Conservation (phyloP, 2,329 filamentous ascomycete genomes). For the Curvularia sp. region DNA sequence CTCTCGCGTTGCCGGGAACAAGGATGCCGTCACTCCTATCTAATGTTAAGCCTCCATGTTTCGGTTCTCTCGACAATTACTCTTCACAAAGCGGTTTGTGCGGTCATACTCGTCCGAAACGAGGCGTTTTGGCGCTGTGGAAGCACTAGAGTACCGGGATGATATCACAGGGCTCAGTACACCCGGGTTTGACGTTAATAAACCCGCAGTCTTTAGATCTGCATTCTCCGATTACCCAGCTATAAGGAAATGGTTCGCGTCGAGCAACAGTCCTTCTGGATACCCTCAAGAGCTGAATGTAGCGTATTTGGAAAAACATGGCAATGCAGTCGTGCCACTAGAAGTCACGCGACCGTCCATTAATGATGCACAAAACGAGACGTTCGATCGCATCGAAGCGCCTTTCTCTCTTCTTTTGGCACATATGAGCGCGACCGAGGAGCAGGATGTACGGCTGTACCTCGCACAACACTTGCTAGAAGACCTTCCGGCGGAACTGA, state of each 20-base stretch:
- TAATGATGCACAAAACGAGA: conserved; percentile 38
- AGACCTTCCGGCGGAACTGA: conserved; percentile 70
- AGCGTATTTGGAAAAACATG: conserved; percentile 50
- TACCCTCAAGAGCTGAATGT: conserved; percentile 31
- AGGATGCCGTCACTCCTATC: conserved; percentile 3
- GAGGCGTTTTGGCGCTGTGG: not conserved
- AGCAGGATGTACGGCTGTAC: conserved; percentile 65
- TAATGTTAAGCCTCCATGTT: conserved; percentile 3
- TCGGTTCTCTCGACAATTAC: not conserved
- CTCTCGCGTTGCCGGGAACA: not conserved
- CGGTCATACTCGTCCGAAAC: not conserved
- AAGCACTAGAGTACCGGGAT: conserved; percentile 11
- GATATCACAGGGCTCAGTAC: conserved; percentile 16
- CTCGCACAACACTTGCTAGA: conserved; percentile 81
- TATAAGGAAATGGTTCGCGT: conserved; percentile 43
- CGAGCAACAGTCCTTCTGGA: not conserved
- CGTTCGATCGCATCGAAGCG: conserved; percentile 66
- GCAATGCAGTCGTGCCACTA: conserved; percentile 62
- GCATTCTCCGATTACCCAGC: conserved; percentile 37
- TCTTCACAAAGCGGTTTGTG: not conserved
- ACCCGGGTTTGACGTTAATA: conserved; percentile 25
- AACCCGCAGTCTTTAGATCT: conserved; percentile 35
- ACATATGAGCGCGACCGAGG: conserved; percentile 53
- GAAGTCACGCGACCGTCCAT: conserved; percentile 59
- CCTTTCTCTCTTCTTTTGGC: conserved; percentile 71